Evolutionary conservation across 306 rosid genomes (phyloP), one percentile per base, ranked within the genome.

Genomic region (Mimosa pudica): DNA sequence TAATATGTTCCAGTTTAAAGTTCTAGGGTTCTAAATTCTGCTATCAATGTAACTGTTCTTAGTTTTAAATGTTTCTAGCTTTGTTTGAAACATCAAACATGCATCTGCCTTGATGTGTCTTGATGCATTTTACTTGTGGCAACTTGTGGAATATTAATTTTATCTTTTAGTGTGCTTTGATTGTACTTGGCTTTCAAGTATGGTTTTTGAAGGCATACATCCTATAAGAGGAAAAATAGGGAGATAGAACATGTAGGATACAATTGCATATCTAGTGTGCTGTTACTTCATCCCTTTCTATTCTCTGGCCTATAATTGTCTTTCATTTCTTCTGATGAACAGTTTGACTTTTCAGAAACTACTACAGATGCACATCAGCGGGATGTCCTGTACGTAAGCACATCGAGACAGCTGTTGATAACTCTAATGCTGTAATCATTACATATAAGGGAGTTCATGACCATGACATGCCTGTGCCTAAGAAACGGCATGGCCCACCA

Each of bases 321-420:
- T 64, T 62, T 44, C 52, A 66, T 76, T 70, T 62, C 71, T 79
- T 82, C 62, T 80, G 71, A 81, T 84, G 18, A 52, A 44, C 44
- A 68, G 71, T 78, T 65, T 78, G 71, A 77, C 66, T 64, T 77
- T 83, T 32, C 91, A 96, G 99, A 85, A 96, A 96, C 93, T 96
- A 96, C 87, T 96, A 96, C 68, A 87, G 99, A 89, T 96, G 99
- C 79, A 96, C 99, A 81, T 96, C 99, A 33, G 99, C 99, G 12
- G 98, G 98, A 74, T 96, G 99, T 84, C 99, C 99, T 44, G 99
- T 96, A 36, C 88, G 97, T 71, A 96, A 93, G 86, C 98, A 96
- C 78, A 89, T 96, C 17, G 99, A 93, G 77, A 84, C 93, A 36
- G 91, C 92, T 5, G 80, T 82, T 17, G 94, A 93, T 72, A 87